Percentiles rank a stretch among this genome's conserved stretches.
phyloP scores from a whole-genome alignment of 805 yeast genomes.

The Jamesozyma jinghongensis region DNA sequence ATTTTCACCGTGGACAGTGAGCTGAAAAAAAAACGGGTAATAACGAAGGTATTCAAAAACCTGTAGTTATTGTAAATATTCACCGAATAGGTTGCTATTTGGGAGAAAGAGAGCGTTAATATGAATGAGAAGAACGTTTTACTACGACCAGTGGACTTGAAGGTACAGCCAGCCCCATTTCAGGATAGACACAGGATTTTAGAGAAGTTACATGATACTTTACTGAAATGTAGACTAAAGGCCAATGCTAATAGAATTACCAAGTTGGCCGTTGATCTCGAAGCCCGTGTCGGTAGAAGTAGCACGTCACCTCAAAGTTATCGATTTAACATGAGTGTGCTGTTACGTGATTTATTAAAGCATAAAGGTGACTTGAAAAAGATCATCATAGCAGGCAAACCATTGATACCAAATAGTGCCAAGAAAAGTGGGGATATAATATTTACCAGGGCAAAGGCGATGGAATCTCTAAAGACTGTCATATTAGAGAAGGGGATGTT shows the following conservation, averaged over 20 bases:
- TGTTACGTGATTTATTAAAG: constrained; percentile 25
- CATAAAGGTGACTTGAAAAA: constrained; percentile 22
- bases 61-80: background rate
- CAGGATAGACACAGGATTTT: constrained; percentile 27
- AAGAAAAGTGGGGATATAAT: constrained; percentile 1
- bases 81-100: background rate
- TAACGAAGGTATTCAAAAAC: background rate
- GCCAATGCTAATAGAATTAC: constrained; percentile 7
- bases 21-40: constrained; percentile 1
- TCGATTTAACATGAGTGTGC: constrained; percentile 24
- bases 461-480: constrained; percentile 14
- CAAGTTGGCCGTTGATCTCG: constrained; percentile 21
- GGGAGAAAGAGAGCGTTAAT: background rate
- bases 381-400: constrained; percentile 18
- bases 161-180: constrained; percentile 24
- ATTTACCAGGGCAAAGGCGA: constrained; percentile 9
- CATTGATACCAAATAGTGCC: constrained; percentile 5
- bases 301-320: constrained; percentile 25
- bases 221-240: constrained; percentile 14
- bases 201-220: constrained; percentile 18
- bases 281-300: constrained; percentile 20
- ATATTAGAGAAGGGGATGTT: constrained; percentile 14
- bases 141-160: constrained; percentile 25
- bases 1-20: constrained; percentile 14
- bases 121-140: background rate